Evolutionary conservation across 2,329 filamentous ascomycete genomes (phyloP), one percentile per base, ranked within the genome.

Genomic region (Dendryphion nanum): DNA sequence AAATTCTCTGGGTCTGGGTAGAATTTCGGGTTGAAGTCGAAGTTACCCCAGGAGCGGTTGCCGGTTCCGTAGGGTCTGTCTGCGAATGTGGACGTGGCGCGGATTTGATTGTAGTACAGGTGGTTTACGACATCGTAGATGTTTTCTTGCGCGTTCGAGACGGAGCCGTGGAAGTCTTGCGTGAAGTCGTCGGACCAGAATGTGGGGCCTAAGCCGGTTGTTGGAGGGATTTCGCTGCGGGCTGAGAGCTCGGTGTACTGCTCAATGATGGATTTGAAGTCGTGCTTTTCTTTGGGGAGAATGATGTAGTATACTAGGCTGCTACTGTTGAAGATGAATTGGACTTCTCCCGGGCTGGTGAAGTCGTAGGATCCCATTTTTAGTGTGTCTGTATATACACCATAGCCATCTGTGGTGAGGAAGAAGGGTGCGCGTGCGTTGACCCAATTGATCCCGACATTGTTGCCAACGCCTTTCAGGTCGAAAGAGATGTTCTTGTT

Each of bases 131-230:
- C 57, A 40, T 65, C 61, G 33, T 58, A 55, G 39, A 59, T 58
- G 37, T 65, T 65, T 37, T 62, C 59, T 33, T 61, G 46, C 0
- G 59, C 59, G 42, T 61, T 65, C 12, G 39, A 40, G 1, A 65
- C 59, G 23, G 37, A 44, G 6, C 48, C 57, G 37, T 63, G 57
- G 39, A 65, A 64, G 37, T 65, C 61, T 30, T 50, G 42, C 17
- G 59, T 53, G 38, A 63, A 64, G 30, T 64, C 50, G 44, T 64
- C 62, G 18, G 49, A 56, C 59, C 56, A 67, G 41, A 67, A 63
- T 10, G 55, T 62, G 4, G 62, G 63, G 1, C 63, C 60, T 17
- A 60, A 55, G 6, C 53, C 55, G 12, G 54, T 53, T 21, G 62
- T 60, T 5, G 59, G 51, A 2, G 60, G 62, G 47, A 65, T 57